Percentiles rank a stretch among this genome's conserved stretches.
Conservation (phyloP, 2,329 filamentous ascomycete species). For the Hysterium pulicare region DNA sequence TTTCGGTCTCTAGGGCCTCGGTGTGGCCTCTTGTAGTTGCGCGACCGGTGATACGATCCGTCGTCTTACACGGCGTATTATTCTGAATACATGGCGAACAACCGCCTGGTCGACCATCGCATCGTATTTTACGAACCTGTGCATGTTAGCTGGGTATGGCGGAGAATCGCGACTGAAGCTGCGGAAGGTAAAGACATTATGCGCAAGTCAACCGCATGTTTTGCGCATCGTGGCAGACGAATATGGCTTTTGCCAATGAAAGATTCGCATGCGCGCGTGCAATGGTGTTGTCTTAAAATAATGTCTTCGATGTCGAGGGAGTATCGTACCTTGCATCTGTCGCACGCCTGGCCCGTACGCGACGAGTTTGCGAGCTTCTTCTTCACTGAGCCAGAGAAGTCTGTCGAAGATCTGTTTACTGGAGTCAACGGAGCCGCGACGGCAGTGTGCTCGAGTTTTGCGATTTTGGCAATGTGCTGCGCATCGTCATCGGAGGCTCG, state of each 20-base stretch:
- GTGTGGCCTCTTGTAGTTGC: conserved; percentile 76
- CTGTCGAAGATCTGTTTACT: conserved; percentile 16
- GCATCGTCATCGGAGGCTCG: conserved; percentile 16
- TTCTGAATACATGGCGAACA: conserved; percentile 79
- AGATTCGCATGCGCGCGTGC: too few relatives aligned
- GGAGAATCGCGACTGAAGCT: too few relatives aligned
- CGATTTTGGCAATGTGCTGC: conserved; percentile 23
- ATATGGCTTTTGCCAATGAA: too few relatives aligned
- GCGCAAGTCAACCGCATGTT: too few relatives aligned
- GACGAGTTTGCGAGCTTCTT: conserved; percentile 54
- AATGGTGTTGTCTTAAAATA: too few relatives aligned
- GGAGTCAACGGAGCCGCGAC: conserved; percentile 14
- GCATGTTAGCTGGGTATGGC: conserved; percentile 2
- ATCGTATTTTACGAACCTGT: conserved; percentile 80
- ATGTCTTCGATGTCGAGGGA: too few relatives aligned
- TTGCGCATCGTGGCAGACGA: too few relatives aligned
- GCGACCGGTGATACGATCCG: conserved; percentile 79
- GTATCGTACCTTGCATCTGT: conserved; percentile 72
- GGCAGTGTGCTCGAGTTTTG: conserved; percentile 30
- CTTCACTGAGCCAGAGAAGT: conserved; percentile 41
- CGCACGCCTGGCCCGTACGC: conserved; percentile 79
- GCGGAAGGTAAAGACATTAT: too few relatives aligned
- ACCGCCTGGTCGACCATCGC: conserved; percentile 74
- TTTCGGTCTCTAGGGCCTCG: conserved; percentile 71
- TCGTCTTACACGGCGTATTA: conserved; percentile 75